Evolutionary conservation across 1,139 yeast genomes (phyloP), one percentile per base, ranked within the genome.

Genomic region (Saccharomycopsis hybrid): DNA sequence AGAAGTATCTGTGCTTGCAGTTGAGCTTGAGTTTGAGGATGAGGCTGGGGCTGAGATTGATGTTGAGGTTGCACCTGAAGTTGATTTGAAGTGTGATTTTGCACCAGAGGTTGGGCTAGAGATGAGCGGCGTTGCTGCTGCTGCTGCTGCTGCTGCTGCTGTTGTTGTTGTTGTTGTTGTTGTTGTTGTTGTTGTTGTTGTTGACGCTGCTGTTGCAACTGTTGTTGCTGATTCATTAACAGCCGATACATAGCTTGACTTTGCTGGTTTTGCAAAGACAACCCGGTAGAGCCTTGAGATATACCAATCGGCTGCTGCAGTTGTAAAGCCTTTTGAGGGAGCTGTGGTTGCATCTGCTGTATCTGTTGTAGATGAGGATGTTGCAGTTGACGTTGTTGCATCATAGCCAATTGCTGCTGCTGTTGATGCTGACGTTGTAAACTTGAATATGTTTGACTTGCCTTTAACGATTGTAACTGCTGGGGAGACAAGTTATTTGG

Each of bases 381-480:
- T 29, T 40, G 44, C 24, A 32, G 48, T 9, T 39, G 44, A 7
- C 13, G 41, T 36, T 13, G 35, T 32, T 44, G 43, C 38, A 11
- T 43, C 39, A 33, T 29, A 28, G 25, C 29, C 39, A 38, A 18
- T 39, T 39, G 48, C 28, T 42, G 49, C 33, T 43, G 41, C 4
- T 51, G 49, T 36, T 51, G 52, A 3, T 42, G 46, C 29, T 50
- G 53, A 27, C 31, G 43, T 18, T 49, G 50, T 30, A 50, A 29
- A 31, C 39, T 43, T 5, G 49, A 30, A 38, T 50, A 52, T 4
- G 53, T 48, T 28, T 50, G 53, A n/a, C 54, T 38, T 5, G 49
- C 55, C 27, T 52, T 52, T 13, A 48, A 40, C 3, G 47, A 38
- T n/a, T 49, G 38, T 3, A 38, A 27, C 27, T 48, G 53, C n/a